Base-by-base conservation (phyloP, 2,329 filamentous ascomycete species). In the Lecanoromycetidae sp. region DNA sequence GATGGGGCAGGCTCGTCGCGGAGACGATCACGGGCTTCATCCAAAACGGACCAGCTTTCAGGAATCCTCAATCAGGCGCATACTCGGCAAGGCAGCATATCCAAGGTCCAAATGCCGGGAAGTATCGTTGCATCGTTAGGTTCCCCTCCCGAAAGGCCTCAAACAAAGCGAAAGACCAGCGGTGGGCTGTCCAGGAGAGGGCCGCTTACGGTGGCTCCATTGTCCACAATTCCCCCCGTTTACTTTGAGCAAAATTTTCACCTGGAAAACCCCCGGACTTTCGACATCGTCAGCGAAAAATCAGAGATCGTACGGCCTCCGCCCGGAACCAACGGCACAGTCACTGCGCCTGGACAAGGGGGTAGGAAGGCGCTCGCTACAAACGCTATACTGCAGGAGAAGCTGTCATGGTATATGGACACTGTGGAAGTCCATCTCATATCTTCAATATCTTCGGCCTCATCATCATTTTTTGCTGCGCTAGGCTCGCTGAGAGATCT, bases 361-460 rank as follows among this genome's bases (percentile, higher is more conserved):
- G 71, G 71, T 7, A 77, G 90, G 51, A 96, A 95, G 62, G 84
- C 86, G 1, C 71, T 98, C 23, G 90, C 90, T 6, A 95, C 88
- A 0, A 98, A 98, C 65, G 91, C 91, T 0, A 98, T 98, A 49
- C 65, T 98, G 29, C 91, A 98, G 62, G 91, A 98, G 65, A 98
- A 98, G 65, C 71, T 98, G 10, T 96, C 91, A 0, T 98, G 91
- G 91, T 98, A 98, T 63, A 94, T 98, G 87, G 91, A 98, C 62
- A 98, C 91, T 0, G 87, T 98, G 19, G 91, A 98, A 62, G 87
- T 98, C 46, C 91, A 98, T 61, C 71, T 98, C 6, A 95, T 98
- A 57, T 87, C 86, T 26, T 94, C 88, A 0, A 98, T 98, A 53
- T 96, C 90, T 2, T 87, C 85, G 0, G 91, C 91, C 1, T 96